phyloP scores from a whole-genome alignment of 441 rosid genomes.

The Eutrema salsugineum region DNA sequence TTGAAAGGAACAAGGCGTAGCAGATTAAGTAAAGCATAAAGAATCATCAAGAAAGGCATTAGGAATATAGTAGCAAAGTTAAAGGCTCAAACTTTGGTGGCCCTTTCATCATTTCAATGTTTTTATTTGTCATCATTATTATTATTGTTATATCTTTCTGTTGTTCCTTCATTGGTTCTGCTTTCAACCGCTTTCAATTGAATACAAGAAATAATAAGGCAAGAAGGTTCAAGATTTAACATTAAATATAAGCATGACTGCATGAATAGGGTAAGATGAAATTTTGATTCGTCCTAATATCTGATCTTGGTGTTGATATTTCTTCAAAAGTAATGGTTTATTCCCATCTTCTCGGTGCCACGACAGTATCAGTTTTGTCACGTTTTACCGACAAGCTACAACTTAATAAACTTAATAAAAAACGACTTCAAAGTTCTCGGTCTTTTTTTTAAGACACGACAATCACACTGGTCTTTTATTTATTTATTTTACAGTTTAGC shows the following conservation, averaged over 20 bases:
- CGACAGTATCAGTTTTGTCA: no score
- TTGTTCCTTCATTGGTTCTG: background rate
- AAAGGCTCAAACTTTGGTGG: constrained; percentile 20
- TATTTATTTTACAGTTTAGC: no score
- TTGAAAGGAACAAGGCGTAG: constrained; percentile 1
- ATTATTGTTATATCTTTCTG: background rate
- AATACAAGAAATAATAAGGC: background rate
- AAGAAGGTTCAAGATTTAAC: constrained; percentile 2
- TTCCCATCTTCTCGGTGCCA: no score
- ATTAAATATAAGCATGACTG: no score
- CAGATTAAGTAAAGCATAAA: constrained; percentile 19
- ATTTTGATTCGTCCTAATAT: no score
- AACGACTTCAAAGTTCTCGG: no score
- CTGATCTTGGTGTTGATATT: no score
- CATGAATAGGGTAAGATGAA: constrained; percentile 9
- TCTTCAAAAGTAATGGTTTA: no score
- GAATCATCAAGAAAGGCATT: constrained; percentile 24
- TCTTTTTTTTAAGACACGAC: no score
- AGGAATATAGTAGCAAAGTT: constrained; percentile 9
- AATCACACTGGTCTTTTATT: no score
- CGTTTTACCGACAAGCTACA: no score
- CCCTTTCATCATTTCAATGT: constrained; percentile 21
- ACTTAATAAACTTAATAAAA: no score
- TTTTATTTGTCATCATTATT: background rate
- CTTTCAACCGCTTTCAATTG: background rate